Evolutionary conservation across 1,139 yeast genomes (phyloP).

Genomic region (Nakaseomyces nivariensis): DNA sequence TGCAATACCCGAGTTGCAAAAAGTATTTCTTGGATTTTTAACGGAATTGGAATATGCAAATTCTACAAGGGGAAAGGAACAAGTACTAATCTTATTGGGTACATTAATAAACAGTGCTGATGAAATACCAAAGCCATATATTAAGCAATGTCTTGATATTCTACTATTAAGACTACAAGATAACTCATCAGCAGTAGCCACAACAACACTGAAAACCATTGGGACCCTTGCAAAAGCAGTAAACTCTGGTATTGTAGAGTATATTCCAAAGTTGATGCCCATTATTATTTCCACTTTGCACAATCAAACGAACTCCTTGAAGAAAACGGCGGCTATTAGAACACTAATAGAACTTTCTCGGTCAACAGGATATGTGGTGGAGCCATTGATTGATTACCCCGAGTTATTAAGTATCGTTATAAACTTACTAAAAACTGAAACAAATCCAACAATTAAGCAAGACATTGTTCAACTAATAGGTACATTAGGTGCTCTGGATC

Average conservation of each 20-base stretch:
- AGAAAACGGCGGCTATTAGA: slow-evolving; percentile 81
- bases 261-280: slow-evolving; percentile 74
- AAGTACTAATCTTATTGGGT: slow-evolving; percentile 68
- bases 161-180: slow-evolving; percentile 70
- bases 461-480: slow-evolving; percentile 87
- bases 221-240: slow-evolving; percentile 87
- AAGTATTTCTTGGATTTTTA: slow-evolving; percentile 71
- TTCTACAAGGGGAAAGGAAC: slow-evolving; percentile 70
- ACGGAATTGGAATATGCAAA: slow-evolving; percentile 80
- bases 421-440: slow-evolving; percentile 70
- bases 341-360: slow-evolving; percentile 83
- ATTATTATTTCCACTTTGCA: slow-evolving; percentile 77
- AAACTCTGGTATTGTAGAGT: slow-evolving; percentile 72
- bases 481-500: slow-evolving; percentile 92
- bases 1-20: slow-evolving; percentile 84
- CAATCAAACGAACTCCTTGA: slow-evolving; percentile 78
- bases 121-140: slow-evolving; percentile 78
- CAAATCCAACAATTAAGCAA: slow-evolving; percentile 60
- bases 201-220: slow-evolving; percentile 78
- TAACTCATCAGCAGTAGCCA: slow-evolving; percentile 65
- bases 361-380: slow-evolving; percentile 90
- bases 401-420: slow-evolving; percentile 75
- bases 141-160: slow-evolving; percentile 79
- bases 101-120: slow-evolving; percentile 68
- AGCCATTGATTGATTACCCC: slow-evolving; percentile 86